Conservation (phyloP, 2,329 filamentous ascomycete genomes). For the Aspergillus pseudoterreus region DNA sequence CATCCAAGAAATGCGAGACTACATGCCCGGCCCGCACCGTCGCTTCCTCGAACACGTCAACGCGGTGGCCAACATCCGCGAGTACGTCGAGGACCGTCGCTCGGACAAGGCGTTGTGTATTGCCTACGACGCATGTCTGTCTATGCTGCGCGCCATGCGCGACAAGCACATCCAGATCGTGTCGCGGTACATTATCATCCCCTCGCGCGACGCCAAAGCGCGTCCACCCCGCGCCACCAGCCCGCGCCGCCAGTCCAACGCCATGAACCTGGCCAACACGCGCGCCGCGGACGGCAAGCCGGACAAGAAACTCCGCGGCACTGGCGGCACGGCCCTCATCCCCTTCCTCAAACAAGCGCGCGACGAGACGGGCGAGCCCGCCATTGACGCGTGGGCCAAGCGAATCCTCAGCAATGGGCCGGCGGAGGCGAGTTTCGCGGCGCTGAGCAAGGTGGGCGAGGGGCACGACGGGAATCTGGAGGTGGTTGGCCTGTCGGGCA, state of each 20-base stretch:
- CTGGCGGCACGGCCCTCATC: slow-evolving; percentile 88
- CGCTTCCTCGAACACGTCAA: slow-evolving; percentile 81
- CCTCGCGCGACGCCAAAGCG: slow-evolving; percentile 67
- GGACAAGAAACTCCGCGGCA: slow-evolving; percentile 71
- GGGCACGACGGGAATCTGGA: slow-evolving; percentile 53
- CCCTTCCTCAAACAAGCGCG: slow-evolving; percentile 95
- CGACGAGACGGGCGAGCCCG: slow-evolving; percentile 91
- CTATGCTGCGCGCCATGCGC: slow-evolving; percentile 71
- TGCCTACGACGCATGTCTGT: slow-evolving; percentile 87
- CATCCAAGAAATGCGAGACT: slow-evolving; percentile 92
- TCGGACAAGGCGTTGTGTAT: slow-evolving; percentile 65
- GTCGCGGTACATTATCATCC: slow-evolving; percentile 89
- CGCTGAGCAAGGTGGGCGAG: slow-evolving; percentile 52
- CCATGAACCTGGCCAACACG: slow-evolving; percentile 53
- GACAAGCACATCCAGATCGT: slow-evolving; percentile 97
- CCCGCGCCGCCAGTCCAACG: slow-evolving; percentile 33
- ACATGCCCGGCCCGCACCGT: slow-evolving; percentile 93
- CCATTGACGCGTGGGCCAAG: slow-evolving; percentile 65
- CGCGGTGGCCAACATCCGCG: slow-evolving; percentile 78
- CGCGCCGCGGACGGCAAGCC: slow-evolving; percentile 37
- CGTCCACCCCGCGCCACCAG: slow-evolving; percentile 60
- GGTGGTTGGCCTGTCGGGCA: slow-evolving; percentile 71
- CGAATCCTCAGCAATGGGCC: slow-evolving; percentile 55
- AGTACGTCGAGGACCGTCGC: slow-evolving; percentile 66
- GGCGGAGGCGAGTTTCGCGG: slow-evolving; percentile 31